These are phyloP conservation scores for Euphorbia peplus DNA, from an alignment of 345 rosid genomes.

Conservation along the genomic window DNA sequence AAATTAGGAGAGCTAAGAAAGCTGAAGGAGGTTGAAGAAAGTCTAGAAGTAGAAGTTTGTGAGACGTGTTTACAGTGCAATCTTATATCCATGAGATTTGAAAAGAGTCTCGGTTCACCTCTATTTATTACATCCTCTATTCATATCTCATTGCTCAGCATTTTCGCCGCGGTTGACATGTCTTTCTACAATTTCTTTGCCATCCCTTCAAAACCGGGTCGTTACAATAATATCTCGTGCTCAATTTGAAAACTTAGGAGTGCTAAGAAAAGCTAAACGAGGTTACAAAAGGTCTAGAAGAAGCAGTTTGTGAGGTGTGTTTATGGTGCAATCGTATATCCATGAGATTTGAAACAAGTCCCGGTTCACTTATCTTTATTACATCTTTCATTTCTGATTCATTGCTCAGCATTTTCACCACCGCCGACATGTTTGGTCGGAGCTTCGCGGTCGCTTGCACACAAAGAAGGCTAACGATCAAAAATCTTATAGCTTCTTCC, in stretches of 20 bases:
- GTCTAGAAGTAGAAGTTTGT: constrained; percentile 18
- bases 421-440: constrained; percentile 48
- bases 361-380: constrained; percentile 40
- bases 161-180: constrained; percentile 41
- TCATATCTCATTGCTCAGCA: constrained; percentile 32
- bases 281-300: constrained; percentile 7
- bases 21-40: too few relatives aligned
- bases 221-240: neutral
- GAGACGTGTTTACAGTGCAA: constrained; percentile 20
- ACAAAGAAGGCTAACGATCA: constrained; percentile 52
- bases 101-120: constrained; percentile 42
- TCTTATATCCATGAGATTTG: constrained; percentile 49
- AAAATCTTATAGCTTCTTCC: constrained; percentile 43
- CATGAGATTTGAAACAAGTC: constrained; percentile 43
- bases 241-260: constrained; percentile 17
- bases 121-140: constrained; percentile 25
- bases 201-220: too few relatives aligned
- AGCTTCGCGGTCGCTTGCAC: constrained; percentile 49
- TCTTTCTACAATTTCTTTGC: too few relatives aligned
- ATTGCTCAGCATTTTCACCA: constrained; percentile 34
- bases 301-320: constrained; percentile 15
- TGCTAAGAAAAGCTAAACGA: too few relatives aligned
- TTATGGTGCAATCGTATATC: constrained; percentile 36
- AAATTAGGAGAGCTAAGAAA: too few relatives aligned
- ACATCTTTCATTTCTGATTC: constrained; percentile 21